phyloP scores from a whole-genome alignment of 257 asterid genomes.

The Salvia hispanica region DNA sequence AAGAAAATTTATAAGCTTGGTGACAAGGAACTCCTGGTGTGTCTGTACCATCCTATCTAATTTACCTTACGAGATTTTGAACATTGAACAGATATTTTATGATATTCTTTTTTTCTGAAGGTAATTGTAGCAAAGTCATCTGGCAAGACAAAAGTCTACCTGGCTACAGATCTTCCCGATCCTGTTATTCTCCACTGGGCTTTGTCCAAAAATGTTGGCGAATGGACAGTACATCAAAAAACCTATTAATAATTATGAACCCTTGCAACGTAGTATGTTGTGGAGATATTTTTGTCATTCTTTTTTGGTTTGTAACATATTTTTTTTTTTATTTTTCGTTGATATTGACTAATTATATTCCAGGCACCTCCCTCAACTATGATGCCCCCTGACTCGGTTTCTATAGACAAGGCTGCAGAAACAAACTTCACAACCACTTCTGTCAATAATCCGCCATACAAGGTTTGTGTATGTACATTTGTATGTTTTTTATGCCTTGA shows the following conservation, averaged over 20 bases:
- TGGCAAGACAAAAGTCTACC: constrained; percentile 61
- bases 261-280: constrained; percentile 3
- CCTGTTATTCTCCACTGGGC: constrained; percentile 96
- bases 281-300: constrained; percentile 6
- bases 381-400: constrained; percentile 78
- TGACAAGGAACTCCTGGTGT: constrained; percentile 82
- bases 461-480: constrained; percentile 48
- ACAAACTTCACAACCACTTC: constrained; percentile 55
- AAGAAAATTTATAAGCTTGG: constrained; percentile 58
- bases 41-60: constrained; percentile 27
- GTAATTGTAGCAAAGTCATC: constrained; percentile 66
- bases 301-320: constrained; percentile 19
- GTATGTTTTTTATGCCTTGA: constrained; percentile 22
- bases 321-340: constrained; percentile 17
- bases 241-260: constrained; percentile 17
- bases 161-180: constrained; percentile 80
- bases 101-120: constrained; percentile 43
- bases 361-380: constrained; percentile 79
- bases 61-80: neutral
- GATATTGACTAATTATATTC: constrained; percentile 29
- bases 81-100: neutral
- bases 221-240: constrained; percentile 71
- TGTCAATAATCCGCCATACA: constrained; percentile 44
- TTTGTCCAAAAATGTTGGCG: constrained; percentile 77
- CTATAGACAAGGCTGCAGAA: constrained; percentile 68